Conservation (phyloP, 805 yeast genomes). For the Pichia kluyveri region DNA sequence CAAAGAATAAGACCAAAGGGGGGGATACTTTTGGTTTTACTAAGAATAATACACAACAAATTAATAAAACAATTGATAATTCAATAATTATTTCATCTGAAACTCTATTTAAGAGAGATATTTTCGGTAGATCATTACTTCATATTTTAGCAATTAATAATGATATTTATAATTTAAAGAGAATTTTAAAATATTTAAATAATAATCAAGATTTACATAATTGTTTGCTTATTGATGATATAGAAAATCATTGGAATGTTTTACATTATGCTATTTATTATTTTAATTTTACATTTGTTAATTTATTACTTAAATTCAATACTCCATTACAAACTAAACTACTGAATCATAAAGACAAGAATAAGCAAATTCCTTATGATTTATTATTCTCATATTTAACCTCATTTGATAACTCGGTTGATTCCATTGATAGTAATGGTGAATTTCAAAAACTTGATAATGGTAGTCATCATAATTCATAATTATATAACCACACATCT, state of each 20-base stretch:
- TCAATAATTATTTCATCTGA: neutral
- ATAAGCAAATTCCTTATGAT: slow-evolving; percentile 66
- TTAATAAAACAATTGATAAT: neutral
- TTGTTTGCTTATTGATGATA: slow-evolving; percentile 43
- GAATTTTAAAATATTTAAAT: slow-evolving; percentile 29
- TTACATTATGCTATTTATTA: slow-evolving; percentile 60
- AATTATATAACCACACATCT: neutral
- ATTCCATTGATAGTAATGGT: slow-evolving; percentile 4
- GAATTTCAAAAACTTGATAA: neutral
- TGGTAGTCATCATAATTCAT: too few relatives aligned
- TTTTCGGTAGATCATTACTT: slow-evolving; percentile 57
- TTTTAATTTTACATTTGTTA: slow-evolving; percentile 49
- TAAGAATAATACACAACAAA: too few relatives aligned
- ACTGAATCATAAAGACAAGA: slow-evolving; percentile 56
- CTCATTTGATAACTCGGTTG: neutral
- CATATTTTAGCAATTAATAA: slow-evolving; percentile 47
- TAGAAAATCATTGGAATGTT: slow-evolving; percentile 76
- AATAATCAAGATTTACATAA: slow-evolving; percentile 30
- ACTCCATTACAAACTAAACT: slow-evolving; percentile 18
- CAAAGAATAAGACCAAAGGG: neutral
- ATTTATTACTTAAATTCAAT: slow-evolving; percentile 25
- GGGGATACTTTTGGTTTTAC: slow-evolving; percentile 8
- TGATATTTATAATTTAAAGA: slow-evolving; percentile 35
- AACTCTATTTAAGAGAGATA: slow-evolving; percentile 37
- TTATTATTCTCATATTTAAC: slow-evolving; percentile 29